phyloP scores from a whole-genome alignment of 2,329 filamentous ascomycete genomes.

The Elsinoe perseae region DNA sequence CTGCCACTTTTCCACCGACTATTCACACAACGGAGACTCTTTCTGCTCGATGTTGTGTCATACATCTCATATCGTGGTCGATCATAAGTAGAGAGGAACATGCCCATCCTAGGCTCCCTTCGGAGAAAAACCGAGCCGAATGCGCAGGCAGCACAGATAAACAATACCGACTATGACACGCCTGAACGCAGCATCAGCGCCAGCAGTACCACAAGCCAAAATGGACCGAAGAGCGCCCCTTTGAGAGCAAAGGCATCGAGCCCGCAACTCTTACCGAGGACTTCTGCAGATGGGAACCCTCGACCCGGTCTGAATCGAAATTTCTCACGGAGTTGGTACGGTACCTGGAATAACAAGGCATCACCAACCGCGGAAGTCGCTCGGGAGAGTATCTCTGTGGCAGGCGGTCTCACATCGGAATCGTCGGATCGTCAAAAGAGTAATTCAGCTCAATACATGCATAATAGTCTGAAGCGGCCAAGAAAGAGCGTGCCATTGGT shows the following conservation, averaged over 20 bases:
- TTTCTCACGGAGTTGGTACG: conserved; percentile 37
- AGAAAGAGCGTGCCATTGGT: conserved; percentile 40
- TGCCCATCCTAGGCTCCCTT: conserved; percentile 18
- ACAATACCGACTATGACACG: conserved; percentile 11
- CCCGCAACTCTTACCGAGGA: conserved; percentile 3
- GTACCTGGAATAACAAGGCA: conserved; percentile 40
- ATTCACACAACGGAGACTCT: neutral
- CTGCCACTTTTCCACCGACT: neutral
- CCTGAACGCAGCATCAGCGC: neutral
- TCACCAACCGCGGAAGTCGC: conserved; percentile 40
- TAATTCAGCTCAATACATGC: conserved; percentile 18
- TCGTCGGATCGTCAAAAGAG: conserved; percentile 28
- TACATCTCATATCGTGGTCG: neutral
- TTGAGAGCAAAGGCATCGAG: conserved; percentile 14
- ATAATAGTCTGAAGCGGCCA: conserved; percentile 17
- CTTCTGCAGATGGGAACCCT: neutral
- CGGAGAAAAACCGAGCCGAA: conserved; percentile 38
- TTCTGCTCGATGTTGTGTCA: neutral
- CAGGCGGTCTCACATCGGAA: conserved; percentile 37
- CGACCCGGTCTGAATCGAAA: conserved; percentile 12
- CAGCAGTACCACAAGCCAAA: neutral
- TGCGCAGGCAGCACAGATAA: conserved; percentile 26
- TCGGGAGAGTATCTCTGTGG: conserved; percentile 39
- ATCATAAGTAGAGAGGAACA: neutral
- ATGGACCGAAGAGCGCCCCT: neutral